phyloP scores from a whole-genome alignment of 192 early-diverging fungal genomes.

The Chytriomyces confervae region DNA sequence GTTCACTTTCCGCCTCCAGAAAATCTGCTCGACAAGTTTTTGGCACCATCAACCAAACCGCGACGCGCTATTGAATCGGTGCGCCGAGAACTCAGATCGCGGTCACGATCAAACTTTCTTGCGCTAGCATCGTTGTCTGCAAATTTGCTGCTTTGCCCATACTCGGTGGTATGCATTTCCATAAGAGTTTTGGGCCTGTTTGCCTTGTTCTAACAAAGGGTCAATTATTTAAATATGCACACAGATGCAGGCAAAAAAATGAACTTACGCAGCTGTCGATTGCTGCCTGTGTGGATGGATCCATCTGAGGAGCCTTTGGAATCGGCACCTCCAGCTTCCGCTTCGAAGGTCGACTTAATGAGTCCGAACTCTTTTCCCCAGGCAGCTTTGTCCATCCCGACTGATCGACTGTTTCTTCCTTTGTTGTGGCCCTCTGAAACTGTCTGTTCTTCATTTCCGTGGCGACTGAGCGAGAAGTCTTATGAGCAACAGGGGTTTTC shows the following conservation, averaged over 20 bases:
- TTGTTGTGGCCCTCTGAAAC: constrained; percentile 18
- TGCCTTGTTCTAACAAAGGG: constrained; percentile 26
- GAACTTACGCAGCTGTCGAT: constrained; percentile 12
- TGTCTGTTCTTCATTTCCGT: constrained; percentile 38
- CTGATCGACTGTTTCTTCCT: constrained; percentile 31
- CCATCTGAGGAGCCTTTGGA: neutral
- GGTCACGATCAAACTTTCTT: neutral
- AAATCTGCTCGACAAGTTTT: constrained; percentile 26
- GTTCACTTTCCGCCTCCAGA: constrained; percentile 11
- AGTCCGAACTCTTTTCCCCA: constrained; percentile 17
- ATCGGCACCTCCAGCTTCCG: neutral
- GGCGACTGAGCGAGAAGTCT: constrained; percentile 2
- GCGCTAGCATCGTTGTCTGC: constrained; percentile 29
- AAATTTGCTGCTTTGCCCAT: constrained; percentile 22
- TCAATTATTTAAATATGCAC: neutral
- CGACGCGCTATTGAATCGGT: constrained; percentile 23
- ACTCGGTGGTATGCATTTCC: constrained; percentile 38
- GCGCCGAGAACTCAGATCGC: constrained; percentile 32
- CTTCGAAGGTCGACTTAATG: neutral
- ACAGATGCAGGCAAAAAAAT: neutral
- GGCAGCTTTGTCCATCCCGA: constrained; percentile 33
- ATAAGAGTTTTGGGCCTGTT: constrained; percentile 35
- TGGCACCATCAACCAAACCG: constrained; percentile 27
- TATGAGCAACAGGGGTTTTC: neutral
- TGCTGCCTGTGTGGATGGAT: neutral